These are phyloP conservation scores for Calonectria hawksworthii DNA, from an alignment of 2,329 filamentous ascomycete genomes.

Conservation along the genomic window DNA sequence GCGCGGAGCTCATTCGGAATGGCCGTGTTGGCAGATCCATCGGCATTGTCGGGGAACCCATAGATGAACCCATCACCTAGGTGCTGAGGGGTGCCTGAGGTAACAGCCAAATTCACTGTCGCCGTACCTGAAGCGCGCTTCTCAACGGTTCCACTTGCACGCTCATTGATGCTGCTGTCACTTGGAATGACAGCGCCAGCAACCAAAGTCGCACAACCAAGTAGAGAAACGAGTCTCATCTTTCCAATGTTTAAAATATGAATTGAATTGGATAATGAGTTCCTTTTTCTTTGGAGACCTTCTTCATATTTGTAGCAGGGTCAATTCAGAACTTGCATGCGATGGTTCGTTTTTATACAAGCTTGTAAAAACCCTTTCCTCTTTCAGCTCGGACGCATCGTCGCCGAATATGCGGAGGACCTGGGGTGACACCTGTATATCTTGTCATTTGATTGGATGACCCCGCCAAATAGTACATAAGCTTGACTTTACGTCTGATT, in stretches of 20 bases:
- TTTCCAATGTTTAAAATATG: background rate
- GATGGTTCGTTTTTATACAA: background rate
- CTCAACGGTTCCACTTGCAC: background rate
- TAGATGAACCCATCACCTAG: conserved; percentile 1
- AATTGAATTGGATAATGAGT: background rate
- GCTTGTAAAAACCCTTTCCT: background rate
- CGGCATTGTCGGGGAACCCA: background rate
- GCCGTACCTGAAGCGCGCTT: background rate
- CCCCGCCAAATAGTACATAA: background rate
- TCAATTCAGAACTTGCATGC: background rate
- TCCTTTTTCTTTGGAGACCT: background rate
- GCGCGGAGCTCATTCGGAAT: background rate
- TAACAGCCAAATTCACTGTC: background rate
- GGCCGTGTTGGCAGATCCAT: background rate
- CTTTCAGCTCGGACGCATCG: background rate
- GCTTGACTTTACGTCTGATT: background rate
- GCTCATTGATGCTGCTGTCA: background rate
- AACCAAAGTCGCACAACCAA: background rate
- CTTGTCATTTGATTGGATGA: background rate
- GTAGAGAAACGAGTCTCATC: background rate
- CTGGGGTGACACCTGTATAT: background rate
- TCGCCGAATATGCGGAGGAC: background rate
- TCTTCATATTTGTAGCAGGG: background rate
- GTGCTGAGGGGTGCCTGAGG: background rate
- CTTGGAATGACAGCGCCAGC: background rate